Percentiles rank a stretch among this genome's conserved stretches.
These are phyloP conservation scores for Tympanopsis confertula DNA, from an alignment of 2,329 filamentous ascomycete genomes.

Conservation along the genomic window DNA sequence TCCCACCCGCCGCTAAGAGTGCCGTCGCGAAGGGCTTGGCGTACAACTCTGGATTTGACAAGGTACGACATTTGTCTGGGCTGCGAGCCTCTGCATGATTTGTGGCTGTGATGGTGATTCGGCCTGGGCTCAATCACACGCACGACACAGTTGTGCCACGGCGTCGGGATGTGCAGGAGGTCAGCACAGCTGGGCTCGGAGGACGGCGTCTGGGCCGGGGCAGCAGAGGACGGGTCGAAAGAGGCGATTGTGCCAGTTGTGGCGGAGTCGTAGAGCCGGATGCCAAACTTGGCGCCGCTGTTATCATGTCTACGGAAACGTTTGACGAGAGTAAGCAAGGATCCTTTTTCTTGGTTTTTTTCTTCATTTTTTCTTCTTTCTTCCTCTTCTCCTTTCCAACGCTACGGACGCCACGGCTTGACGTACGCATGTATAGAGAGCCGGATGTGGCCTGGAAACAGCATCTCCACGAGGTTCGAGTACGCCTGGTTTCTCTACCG, in stretches of 20 bases:
- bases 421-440: constrained; percentile 29
- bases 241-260: no score
- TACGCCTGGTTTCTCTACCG: constrained; percentile 30
- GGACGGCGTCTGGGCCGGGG: constrained; percentile 3
- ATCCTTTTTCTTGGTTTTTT: no score
- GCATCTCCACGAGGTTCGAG: constrained; percentile 30
- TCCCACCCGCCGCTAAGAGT: no score
- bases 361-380: no score
- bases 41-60: no score
- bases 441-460: constrained; percentile 31
- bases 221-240: constrained; percentile 7
- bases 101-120: no score
- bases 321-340: no score
- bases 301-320: constrained; percentile 17
- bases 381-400: no score
- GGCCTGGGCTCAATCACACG: neutral
- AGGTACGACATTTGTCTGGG: no score
- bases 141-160: constrained; percentile 28
- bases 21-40: no score
- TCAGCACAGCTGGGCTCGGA: constrained; percentile 5
- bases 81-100: no score
- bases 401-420: no score
- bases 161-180: constrained; percentile 21
- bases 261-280: constrained; percentile 21
- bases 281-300: constrained; percentile 25